Evolutionary conservation across 176 grass and related monocot genomes (phyloP).

Genomic region (Avena atlantica): DNA sequence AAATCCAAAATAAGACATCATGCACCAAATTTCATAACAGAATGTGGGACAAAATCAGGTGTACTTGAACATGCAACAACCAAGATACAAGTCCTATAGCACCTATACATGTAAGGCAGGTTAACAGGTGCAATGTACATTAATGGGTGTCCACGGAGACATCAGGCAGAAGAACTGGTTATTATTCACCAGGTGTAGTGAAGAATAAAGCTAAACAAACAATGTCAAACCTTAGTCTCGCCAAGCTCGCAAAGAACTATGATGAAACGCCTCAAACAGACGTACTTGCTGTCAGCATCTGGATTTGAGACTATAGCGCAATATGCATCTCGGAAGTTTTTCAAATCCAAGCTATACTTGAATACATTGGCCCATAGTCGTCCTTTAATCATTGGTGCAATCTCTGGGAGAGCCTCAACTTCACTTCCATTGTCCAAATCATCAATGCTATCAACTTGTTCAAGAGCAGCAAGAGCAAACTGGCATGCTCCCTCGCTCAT

Average conservation of each 20-base stretch:
- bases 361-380: slow-evolving; percentile 90
- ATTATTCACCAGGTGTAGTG: slow-evolving; percentile 27
- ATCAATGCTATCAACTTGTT: slow-evolving; percentile 68
- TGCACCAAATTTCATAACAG: neutral
- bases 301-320: slow-evolving; percentile 89
- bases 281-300: slow-evolving; percentile 89
- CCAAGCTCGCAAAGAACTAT: slow-evolving; percentile 92
- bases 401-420: slow-evolving; percentile 60
- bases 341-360: slow-evolving; percentile 85
- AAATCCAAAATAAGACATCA: slow-evolving; percentile 22
- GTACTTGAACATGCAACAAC: slow-evolving; percentile 28
- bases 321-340: slow-evolving; percentile 86
- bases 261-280: slow-evolving; percentile 90
- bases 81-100: slow-evolving; percentile 11
- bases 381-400: slow-evolving; percentile 64
- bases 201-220: slow-evolving; percentile 34
- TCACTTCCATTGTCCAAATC: slow-evolving; percentile 52
- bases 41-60: slow-evolving; percentile 18
- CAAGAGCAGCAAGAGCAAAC: slow-evolving; percentile 96
- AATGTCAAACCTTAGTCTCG: slow-evolving; percentile 81
- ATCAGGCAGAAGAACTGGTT: slow-evolving; percentile 12
- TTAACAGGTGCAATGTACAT: slow-evolving; percentile 28
- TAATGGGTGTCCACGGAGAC: slow-evolving; percentile 9
- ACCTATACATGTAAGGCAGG: slow-evolving; percentile 29
- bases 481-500: slow-evolving; percentile 81